A percentile compares a stretch with the other conserved stretches of the same genome.
These are phyloP conservation scores for Yarrowia galli DNA, from an alignment of 1,139 yeast species.

Conservation along the genomic window DNA sequence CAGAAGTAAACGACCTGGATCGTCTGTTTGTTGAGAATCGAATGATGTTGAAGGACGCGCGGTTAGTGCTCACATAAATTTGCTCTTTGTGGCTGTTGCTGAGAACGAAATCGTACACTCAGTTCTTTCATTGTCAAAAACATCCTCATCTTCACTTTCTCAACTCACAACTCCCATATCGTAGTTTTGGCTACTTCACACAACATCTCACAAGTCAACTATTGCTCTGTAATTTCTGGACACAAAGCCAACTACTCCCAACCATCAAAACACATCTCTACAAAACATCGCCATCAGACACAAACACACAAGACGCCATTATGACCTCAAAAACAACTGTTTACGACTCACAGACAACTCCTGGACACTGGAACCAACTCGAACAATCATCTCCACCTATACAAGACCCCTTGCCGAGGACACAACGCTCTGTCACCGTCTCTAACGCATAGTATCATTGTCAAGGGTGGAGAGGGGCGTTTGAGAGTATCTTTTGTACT, in stretches of 20 bases:
- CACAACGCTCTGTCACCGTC: constrained; percentile 4
- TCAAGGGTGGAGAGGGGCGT: not conserved
- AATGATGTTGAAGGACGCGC: too few species aligned
- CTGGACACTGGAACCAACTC: not conserved
- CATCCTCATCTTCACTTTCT: too few species aligned
- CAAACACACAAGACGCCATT: not conserved
- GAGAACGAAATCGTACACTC: too few species aligned
- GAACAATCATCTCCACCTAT: too few species aligned
- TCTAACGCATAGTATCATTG: constrained; percentile 5
- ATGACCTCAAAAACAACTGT: not conserved
- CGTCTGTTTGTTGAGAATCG: too few species aligned
- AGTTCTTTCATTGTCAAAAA: too few species aligned
- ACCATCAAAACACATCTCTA: not conserved
- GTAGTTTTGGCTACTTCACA: not conserved
- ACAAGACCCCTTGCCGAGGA: constrained; percentile 4
- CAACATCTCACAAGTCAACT: not conserved
- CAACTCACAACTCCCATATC: too few species aligned
- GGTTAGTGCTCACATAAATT: too few species aligned
- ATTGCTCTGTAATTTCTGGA: not conserved
- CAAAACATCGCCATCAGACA: not conserved
- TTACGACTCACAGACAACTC: too few species aligned
- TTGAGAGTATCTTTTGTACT: not conserved
- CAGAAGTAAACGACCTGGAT: not conserved
- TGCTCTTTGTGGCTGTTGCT: too few species aligned
- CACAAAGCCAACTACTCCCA: not conserved